Evolutionary conservation across 2,329 filamentous ascomycete genomes (phyloP), one percentile per base, ranked within the genome.

Genomic region (Aspergillus carbonarius): DNA sequence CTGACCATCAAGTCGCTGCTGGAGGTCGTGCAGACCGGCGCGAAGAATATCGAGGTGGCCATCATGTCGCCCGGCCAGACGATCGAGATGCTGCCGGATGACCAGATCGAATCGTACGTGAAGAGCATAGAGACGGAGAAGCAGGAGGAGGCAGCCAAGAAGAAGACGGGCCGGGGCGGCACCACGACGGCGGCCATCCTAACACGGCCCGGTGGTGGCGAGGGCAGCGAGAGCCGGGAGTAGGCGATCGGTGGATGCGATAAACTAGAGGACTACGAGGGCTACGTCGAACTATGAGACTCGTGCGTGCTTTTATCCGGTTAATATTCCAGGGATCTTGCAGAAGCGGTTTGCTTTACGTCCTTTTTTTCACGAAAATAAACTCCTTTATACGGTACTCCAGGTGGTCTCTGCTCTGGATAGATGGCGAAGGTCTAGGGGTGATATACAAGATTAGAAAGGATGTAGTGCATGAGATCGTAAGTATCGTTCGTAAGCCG

Each of bases 81-180:
- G 15, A 86, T 99, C 63, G 93, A 98, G 82, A 93, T 96, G 87
- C 85, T 99, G 68, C 91, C 92, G 2, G 89, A 93, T 32, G 93
- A 98, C 76, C 91, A 96, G 72, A 99, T 99, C 72, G 95, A 99
- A 83, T 86, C 86, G 68, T 97, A 96, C 73, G 96, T 99, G 73
- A 98, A 98, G 87, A 95, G 87, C 78, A 99, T 99, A 77, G 96
- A 99, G 83, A 90, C 93, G 71, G 96, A 99, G 85, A 99, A 99
- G 85, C 93, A 96, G 75, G 95, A 98, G 78, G 95, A 99, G 82
- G 93, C 93, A 23, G 92, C 91, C 40, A 96, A 92, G 85, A 96
- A 96, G 88, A 96, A 96, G 88, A 90, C 86, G 46, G 89, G 90
- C 59, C 70, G 79, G 66, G 69, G 66, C 12, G 74, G 74, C 39